phyloP scores from a whole-genome alignment of 345 rosid genomes.

The Adansonia digitata region DNA sequence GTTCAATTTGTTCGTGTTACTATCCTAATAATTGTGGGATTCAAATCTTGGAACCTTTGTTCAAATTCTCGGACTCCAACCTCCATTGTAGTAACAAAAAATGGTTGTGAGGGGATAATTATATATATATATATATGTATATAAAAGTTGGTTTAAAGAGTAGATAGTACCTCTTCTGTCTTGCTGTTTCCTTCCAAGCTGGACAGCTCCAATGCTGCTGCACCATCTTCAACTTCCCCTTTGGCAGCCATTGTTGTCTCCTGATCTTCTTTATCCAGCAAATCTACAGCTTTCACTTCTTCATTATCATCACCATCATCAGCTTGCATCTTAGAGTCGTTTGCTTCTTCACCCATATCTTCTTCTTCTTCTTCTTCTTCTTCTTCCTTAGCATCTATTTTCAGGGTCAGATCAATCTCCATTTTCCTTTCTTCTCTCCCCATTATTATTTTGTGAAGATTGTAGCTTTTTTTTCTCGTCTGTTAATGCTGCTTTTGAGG shows the following conservation, averaged over 20 bases:
- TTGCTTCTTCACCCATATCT: not conserved
- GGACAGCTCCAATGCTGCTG: conserved; percentile 5
- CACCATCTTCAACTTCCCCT: conserved; percentile 11
- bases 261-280: not conserved
- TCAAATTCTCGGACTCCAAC: no score
- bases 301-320: no score
- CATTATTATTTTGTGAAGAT: not conserved
- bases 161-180: conserved; percentile 27
- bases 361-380: not conserved
- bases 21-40: no score
- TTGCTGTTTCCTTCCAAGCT: conserved; percentile 15
- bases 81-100: no score
- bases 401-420: conserved; percentile 47
- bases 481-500: not conserved
- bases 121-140: no score
- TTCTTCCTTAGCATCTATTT: conserved; percentile 26
- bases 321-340: not conserved
- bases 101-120: no score
- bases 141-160: not conserved
- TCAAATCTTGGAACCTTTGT: no score
- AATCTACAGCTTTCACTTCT: not conserved
- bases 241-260: not conserved
- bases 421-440: conserved; percentile 7
- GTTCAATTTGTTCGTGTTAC: no score
- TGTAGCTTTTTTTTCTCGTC: not conserved